phyloP scores from a whole-genome alignment of 441 rosid species.

The Aquilaria agallochum region DNA sequence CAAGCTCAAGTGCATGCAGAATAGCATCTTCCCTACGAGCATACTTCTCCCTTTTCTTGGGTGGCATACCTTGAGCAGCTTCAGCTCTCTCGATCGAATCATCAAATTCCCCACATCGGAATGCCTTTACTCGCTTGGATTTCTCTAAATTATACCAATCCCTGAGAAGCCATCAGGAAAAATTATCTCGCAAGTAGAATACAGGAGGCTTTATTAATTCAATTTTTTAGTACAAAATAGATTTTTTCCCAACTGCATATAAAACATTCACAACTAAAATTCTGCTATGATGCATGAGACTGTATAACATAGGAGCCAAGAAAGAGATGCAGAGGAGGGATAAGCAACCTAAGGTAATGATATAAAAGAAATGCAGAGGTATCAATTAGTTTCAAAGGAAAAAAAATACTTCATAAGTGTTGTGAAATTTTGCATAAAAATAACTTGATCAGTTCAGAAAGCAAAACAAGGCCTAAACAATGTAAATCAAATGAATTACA shows the following conservation, averaged over 20 bases:
- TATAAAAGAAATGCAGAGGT: neutral
- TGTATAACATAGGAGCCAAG: too few species aligned
- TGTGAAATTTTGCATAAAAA: too few species aligned
- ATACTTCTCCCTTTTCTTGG: slow-evolving; percentile 95
- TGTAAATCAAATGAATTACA: too few species aligned
- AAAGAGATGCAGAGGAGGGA: too few species aligned
- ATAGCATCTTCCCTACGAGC: slow-evolving; percentile 99
- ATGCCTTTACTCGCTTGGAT: slow-evolving; percentile 96
- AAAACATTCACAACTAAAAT: neutral
- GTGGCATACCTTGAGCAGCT: slow-evolving; percentile 71
- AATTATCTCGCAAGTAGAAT: slow-evolving; percentile 7
- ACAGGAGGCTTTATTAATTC: neutral
- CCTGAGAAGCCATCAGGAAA: slow-evolving; percentile 34
- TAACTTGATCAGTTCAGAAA: too few species aligned
- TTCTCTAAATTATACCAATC: slow-evolving; percentile 99
- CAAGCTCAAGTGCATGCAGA: slow-evolving; percentile 98
- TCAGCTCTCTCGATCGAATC: slow-evolving; percentile 93
- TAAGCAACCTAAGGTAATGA: neutral
- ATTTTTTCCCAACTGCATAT: neutral
- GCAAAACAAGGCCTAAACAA: too few species aligned
- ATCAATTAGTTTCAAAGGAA: too few species aligned
- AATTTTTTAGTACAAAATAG: too few species aligned
- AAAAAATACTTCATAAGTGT: too few species aligned
- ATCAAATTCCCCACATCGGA: slow-evolving; percentile 98
- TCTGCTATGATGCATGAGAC: neutral